Conservation (phyloP, 768 basidiomycete species). For the Amanita rimosa region DNA sequence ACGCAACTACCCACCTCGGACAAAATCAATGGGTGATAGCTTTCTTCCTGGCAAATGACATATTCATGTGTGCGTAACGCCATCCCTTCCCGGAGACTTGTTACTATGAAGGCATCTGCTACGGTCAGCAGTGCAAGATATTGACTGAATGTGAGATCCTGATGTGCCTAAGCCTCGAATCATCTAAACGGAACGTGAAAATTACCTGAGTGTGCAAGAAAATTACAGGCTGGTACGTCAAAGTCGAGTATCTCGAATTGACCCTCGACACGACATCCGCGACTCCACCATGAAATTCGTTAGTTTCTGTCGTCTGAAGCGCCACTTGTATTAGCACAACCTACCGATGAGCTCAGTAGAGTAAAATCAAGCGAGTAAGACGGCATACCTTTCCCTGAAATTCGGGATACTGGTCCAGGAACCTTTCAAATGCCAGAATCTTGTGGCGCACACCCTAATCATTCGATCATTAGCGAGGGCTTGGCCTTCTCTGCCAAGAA, state of each 20-base stretch:
- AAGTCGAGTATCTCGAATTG: conserved; percentile 72
- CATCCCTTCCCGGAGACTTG: conserved; percentile 83
- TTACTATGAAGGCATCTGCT: conserved; percentile 79
- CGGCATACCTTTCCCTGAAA: conserved; percentile 56
- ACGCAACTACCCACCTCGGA: conserved; percentile 46
- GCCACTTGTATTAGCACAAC: conserved; percentile 84
- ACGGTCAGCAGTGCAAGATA: conserved; percentile 75
- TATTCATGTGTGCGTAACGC: conserved; percentile 74
- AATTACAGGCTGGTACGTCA: conserved; percentile 82
- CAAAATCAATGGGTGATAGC: conserved; percentile 59
- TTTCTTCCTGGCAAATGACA: conserved; percentile 73
- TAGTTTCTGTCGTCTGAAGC: conserved; percentile 68
- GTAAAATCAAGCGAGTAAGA: not conserved
- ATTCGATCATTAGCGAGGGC: not conserved
- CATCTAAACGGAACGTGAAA: not conserved
- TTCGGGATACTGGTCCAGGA: conserved; percentile 70
- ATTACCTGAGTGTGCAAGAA: conserved; percentile 62
- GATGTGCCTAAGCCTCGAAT: not conserved
- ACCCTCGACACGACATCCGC: conserved; percentile 69
- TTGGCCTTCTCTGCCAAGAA: not conserved
- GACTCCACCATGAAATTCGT: conserved; percentile 64
- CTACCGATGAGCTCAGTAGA: conserved; percentile 16
- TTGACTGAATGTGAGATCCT: conserved; percentile 73
- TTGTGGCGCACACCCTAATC: conserved; percentile 68
- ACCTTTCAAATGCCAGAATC: conserved; percentile 71